Evolutionary conservation across 2,329 filamentous ascomycete genomes (phyloP).

Genomic region (Fusarium circinatum): DNA sequence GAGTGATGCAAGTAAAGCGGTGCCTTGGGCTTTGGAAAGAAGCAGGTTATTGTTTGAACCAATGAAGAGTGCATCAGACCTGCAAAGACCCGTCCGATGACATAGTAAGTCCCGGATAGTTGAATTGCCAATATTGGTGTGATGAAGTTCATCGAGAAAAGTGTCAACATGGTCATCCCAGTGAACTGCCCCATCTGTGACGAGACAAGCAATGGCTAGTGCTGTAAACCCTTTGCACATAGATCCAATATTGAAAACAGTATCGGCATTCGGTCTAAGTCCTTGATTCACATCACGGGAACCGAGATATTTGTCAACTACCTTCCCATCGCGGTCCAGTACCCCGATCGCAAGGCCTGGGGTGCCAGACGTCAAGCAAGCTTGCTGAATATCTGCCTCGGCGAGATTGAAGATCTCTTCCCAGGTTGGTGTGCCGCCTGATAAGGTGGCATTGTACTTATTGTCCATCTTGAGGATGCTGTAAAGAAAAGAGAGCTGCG

Average conservation of each 20-base stretch:
- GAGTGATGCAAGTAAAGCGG: not conserved
- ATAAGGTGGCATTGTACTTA: not conserved
- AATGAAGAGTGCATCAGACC: not conserved
- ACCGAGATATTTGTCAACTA: not conserved
- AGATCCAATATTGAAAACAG: not conserved
- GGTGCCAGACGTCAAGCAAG: not conserved
- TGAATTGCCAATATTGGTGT: not conserved
- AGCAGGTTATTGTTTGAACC: accelerated
- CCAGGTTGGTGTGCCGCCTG: not conserved
- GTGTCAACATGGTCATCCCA: not conserved
- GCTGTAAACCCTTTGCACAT: not conserved
- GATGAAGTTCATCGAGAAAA: not conserved
- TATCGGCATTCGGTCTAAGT: not conserved
- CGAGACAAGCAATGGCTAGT: not conserved
- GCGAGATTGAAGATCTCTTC: not conserved
- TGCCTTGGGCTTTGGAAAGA: not conserved
- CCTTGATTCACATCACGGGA: accelerated
- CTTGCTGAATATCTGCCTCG: not conserved
- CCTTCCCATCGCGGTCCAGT: accelerated
- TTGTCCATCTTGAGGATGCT: not conserved
- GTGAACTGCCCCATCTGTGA: not conserved
- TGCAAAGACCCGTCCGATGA: accelerated
- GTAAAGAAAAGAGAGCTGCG: accelerated
- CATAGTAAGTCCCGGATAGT: not conserved
- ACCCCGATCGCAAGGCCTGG: not conserved